phyloP scores from a whole-genome alignment of 768 basidiomycete species.

The Galerina sulciceps region DNA sequence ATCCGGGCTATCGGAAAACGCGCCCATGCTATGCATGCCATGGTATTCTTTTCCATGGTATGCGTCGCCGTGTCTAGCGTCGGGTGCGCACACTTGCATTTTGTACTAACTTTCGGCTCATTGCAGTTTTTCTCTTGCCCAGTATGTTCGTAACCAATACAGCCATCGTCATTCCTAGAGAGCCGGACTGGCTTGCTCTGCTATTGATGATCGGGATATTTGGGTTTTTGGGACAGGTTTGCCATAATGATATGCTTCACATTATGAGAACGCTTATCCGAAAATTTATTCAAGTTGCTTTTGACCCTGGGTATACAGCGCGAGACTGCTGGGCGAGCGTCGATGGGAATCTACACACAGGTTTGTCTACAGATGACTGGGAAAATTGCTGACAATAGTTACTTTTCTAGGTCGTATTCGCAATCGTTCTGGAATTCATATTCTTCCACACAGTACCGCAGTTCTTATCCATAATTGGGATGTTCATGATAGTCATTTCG shows the following conservation, averaged over 20 bases:
- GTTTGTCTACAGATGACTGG: constrained; percentile 28
- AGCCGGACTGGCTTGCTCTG: constrained; percentile 47
- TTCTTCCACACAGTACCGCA: constrained; percentile 68
- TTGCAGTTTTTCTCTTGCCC: neutral
- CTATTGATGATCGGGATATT: constrained; percentile 55
- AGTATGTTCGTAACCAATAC: constrained; percentile 49
- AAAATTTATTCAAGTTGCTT: constrained; percentile 36
- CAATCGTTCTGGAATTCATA: constrained; percentile 63
- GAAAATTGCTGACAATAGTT: too few species aligned
- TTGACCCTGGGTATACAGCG: constrained; percentile 36
- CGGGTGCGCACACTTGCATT: constrained; percentile 30
- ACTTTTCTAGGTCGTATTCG: constrained; percentile 47
- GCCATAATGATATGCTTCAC: neutral
- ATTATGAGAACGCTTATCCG: neutral
- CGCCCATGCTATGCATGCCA: constrained; percentile 75
- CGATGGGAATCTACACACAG: constrained; percentile 60
- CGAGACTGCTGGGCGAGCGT: constrained; percentile 39
- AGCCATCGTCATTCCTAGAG: constrained; percentile 49
- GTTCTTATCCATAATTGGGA: constrained; percentile 62
- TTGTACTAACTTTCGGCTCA: neutral
- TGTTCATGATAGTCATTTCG: constrained; percentile 62
- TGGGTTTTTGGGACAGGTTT: constrained; percentile 56
- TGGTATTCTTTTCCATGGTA: constrained; percentile 67
- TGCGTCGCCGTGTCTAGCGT: constrained; percentile 46
- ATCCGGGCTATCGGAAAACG: constrained; percentile 73